These are phyloP conservation scores for Schrenkiella parvula DNA, from an alignment of 345 rosid genomes.

Conservation along the genomic window DNA sequence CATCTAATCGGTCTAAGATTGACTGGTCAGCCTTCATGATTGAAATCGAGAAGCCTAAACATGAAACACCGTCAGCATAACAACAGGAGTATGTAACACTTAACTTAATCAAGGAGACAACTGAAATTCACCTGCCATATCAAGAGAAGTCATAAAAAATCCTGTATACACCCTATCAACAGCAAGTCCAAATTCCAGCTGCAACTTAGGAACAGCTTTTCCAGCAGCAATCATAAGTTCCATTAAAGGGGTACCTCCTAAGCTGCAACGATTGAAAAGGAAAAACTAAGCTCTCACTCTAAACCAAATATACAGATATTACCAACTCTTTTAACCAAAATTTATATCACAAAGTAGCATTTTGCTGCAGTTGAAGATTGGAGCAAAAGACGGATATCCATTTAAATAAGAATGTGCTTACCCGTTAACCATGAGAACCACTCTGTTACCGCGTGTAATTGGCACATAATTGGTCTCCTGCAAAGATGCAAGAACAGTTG, in stretches of 20 bases:
- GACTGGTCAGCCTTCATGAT: constrained; percentile 84
- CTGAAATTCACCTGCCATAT: constrained; percentile 84
- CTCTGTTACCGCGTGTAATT: constrained; percentile 80
- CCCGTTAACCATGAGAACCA: constrained; percentile 97
- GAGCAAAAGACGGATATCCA: background rate
- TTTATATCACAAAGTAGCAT: background rate
- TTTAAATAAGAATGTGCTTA: constrained; percentile 36
- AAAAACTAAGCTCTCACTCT: background rate
- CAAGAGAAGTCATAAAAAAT: constrained; percentile 95
- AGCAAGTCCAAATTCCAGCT: constrained; percentile 92
- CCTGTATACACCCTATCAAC: constrained; percentile 98
- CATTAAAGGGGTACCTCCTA: constrained; percentile 92
- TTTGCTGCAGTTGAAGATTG: background rate
- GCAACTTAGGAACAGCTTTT: constrained; percentile 86
- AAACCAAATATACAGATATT: constrained; percentile 1
- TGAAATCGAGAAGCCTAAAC: constrained; percentile 82
- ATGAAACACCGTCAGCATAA: constrained; percentile 1
- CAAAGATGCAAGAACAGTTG: constrained; percentile 30
- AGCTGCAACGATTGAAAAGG: constrained; percentile 38
- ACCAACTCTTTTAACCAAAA: background rate
- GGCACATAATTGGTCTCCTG: constrained; percentile 97
- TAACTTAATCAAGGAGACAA: background rate
- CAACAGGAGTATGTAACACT: constrained; percentile 6
- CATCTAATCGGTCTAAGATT: constrained; percentile 70
- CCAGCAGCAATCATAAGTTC: constrained; percentile 94